phyloP scores from a whole-genome alignment of 257 asterid species.

The Solanum tarijense region DNA sequence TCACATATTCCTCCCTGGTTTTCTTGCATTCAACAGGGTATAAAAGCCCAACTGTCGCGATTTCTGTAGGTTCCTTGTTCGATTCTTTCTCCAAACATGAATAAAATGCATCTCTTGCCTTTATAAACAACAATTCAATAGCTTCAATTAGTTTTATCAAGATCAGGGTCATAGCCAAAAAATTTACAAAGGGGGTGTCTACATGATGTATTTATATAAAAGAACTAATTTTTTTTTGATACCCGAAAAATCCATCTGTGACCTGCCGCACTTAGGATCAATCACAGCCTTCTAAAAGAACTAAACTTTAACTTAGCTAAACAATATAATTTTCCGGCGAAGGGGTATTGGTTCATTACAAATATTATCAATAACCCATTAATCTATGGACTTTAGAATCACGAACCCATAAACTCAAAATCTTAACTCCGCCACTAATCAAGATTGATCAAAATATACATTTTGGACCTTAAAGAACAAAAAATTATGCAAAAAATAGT shows the following conservation, averaged over 20 bases:
- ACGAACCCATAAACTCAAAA: background rate
- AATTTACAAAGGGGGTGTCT: background rate
- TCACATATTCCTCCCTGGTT: conserved; percentile 48
- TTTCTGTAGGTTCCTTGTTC: conserved; percentile 69
- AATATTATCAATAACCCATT: background rate
- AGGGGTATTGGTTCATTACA: background rate
- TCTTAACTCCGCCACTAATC: background rate
- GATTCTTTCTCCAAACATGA: conserved; percentile 65
- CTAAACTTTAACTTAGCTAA: background rate
- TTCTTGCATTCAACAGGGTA: conserved; percentile 87
- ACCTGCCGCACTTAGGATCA: too few species aligned
- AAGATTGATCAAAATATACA: background rate
- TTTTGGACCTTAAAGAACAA: background rate
- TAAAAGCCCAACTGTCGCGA: conserved; percentile 77
- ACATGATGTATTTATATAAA: background rate
- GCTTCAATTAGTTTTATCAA: background rate
- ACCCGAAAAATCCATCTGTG: too few species aligned
- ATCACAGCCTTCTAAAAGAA: background rate
- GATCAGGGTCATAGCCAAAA: background rate
- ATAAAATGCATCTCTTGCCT: conserved; percentile 96
- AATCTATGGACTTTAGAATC: background rate
- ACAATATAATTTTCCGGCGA: background rate
- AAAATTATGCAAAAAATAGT: background rate
- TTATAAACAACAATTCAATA: background rate
- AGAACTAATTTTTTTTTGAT: background rate